Conservation (phyloP, 352 stramenopile species). For the Globisporangium alternatum region DNA sequence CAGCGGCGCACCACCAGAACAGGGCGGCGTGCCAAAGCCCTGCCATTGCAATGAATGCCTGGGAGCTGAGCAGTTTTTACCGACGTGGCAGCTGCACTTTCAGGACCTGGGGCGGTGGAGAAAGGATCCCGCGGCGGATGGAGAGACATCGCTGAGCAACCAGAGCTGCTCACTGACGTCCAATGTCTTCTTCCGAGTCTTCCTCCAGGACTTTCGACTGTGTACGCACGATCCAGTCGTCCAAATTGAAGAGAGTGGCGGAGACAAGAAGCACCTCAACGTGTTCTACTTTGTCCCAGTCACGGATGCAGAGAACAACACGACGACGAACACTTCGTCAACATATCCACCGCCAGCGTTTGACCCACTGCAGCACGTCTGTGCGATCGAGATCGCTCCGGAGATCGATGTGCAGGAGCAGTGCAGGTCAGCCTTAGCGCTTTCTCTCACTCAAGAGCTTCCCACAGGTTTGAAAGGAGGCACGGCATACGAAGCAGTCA, state of each 20-base stretch:
- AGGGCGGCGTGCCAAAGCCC: constrained; percentile 36
- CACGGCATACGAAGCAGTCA: background rate
- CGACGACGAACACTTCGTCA: background rate
- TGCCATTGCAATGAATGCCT: constrained; percentile 59
- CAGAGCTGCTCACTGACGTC: constrained; percentile 14
- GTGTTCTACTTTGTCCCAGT: constrained; percentile 35
- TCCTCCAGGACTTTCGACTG: constrained; percentile 27
- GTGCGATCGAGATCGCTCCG: constrained; percentile 28
- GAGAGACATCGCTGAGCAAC: background rate
- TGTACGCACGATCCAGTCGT: constrained; percentile 12
- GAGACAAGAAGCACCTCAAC: background rate
- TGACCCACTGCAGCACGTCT: constrained; percentile 31
- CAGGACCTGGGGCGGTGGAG: constrained; percentile 46
- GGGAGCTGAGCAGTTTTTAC: constrained; percentile 37
- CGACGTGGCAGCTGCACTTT: constrained; percentile 57
- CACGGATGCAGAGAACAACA: background rate
- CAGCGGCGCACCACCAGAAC: constrained; percentile 29
- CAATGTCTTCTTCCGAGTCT: constrained; percentile 30
- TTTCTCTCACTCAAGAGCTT: background rate
- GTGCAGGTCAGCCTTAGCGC: background rate
- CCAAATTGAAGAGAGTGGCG: constrained; percentile 1
- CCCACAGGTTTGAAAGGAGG: background rate
- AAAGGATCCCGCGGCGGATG: constrained; percentile 1
- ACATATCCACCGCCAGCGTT: constrained; percentile 16
- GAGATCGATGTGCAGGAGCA: constrained; percentile 17